Base-by-base conservation (phyloP, 257 asterid species). In the Jacaranda mimosifolia region DNA sequence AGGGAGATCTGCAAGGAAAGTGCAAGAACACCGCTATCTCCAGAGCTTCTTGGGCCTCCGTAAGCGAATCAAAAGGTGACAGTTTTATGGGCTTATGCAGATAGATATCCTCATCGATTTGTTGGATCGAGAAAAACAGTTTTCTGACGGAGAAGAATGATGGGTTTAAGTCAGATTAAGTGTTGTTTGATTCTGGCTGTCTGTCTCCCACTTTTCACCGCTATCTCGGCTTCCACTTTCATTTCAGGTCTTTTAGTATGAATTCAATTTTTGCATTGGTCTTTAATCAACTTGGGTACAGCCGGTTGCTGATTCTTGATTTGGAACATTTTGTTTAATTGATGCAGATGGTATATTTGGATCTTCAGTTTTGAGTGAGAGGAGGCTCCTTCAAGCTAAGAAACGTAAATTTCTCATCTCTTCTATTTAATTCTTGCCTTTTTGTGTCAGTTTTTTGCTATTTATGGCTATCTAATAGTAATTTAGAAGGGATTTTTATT, bases 351-450 rank as follows among this genome's bases (percentile, higher is more conserved):
- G 78, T 68, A 21, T 91, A 39, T 87, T 87, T 83, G 86, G 84
- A 65, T 77, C 86, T 73, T 73, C 85, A 26, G 81, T 70, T 80
- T 80, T 83, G 58, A 43, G 84, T 32, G 93, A 89, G 80, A 88
- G 97, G 74, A 91, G 86, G 83, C 89, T 92, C 32, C 94, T 92
- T 73, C 97, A 89, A 77, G 84, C 87, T 80, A 89, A 77, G 89
- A 88, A 82, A 85, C 72, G 97, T 92, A 87, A 7, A 80, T 43
- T 77, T 57, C 78, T 72, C 19, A 1, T 58, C 62, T 70, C 70
- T 53, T 51, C 9, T 62, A 56, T 17, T 60, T 18, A 9, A 32
- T 74, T 79, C 70, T 19, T 65, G 43, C n/a, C 0, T 65, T 26
- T 83, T 55, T 58, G 59, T 13, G 2, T 40, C 14, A 52, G 42